Percentiles rank a stretch among this genome's conserved stretches.
Conservation (phyloP, 177 flowering plant genomes). For the Vitis hybrid region DNA sequence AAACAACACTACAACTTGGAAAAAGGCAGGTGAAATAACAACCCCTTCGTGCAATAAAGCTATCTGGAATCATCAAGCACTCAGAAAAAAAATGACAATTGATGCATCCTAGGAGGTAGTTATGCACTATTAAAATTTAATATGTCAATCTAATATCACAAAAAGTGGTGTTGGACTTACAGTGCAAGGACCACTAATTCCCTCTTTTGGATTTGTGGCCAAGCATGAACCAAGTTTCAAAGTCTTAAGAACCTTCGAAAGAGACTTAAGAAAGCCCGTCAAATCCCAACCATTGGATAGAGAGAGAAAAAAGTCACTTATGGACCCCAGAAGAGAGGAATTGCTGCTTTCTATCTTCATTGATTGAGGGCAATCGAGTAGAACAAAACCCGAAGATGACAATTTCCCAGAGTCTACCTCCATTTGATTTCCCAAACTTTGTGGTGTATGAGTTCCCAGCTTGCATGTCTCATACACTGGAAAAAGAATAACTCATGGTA, state of each 20-base stretch:
- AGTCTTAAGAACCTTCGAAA: slow-evolving; percentile 75
- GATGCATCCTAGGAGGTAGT: too few species aligned
- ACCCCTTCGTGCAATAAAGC: too few species aligned
- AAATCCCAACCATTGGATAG: slow-evolving; percentile 94
- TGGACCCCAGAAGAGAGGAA: slow-evolving; percentile 76
- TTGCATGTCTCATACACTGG: slow-evolving; percentile 96
- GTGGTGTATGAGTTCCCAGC: slow-evolving; percentile 89
- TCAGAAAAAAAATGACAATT: too few species aligned
- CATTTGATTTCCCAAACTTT: slow-evolving; percentile 66
- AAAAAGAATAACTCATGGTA: slow-evolving; percentile 7
- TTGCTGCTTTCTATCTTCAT: slow-evolving; percentile 73
- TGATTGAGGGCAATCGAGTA: slow-evolving; percentile 87
- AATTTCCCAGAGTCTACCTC: slow-evolving; percentile 67
- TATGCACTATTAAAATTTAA: background rate
- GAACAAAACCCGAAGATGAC: slow-evolving; percentile 78
- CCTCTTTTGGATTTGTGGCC: slow-evolving; percentile 66
- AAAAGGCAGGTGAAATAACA: background rate
- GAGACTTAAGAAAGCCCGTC: slow-evolving; percentile 75
- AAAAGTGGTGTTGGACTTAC: slow-evolving; percentile 50
- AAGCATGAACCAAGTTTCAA: slow-evolving; percentile 57
- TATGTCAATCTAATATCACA: background rate
- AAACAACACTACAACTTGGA: background rate
- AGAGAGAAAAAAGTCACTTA: slow-evolving; percentile 85
- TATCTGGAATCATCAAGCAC: too few species aligned
- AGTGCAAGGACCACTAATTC: slow-evolving; percentile 56